A percentile compares a stretch with the other conserved stretches of the same genome.
These are phyloP conservation scores for Kitagawia praeruptora DNA, from an alignment of 129 eudicot species.

Conservation along the genomic window DNA sequence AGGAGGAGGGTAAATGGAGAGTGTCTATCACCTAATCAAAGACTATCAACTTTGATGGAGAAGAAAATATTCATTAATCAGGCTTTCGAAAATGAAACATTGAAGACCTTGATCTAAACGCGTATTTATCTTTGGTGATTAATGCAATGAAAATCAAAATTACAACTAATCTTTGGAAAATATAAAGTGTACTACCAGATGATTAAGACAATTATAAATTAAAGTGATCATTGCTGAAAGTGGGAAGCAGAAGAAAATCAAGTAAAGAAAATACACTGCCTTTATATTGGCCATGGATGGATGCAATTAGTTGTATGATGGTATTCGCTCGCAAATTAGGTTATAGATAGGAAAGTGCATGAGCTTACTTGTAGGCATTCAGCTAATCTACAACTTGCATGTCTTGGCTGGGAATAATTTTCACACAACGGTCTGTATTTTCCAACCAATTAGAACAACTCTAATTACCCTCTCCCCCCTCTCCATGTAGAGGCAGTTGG, in stretches of 20 bases:
- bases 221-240: background rate
- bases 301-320: too few species aligned
- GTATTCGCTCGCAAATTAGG: background rate
- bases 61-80: background rate
- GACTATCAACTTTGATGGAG: background rate
- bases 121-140: background rate
- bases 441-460: background rate
- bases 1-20: background rate
- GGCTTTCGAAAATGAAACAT: background rate
- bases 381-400: background rate
- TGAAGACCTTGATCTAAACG: background rate
- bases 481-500: constrained; percentile 12
- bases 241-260: background rate
- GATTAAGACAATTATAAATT: too few species aligned
- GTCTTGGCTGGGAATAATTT: background rate
- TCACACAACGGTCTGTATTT: background rate
- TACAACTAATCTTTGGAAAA: background rate
- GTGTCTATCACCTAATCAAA: background rate
- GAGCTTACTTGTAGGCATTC: too few species aligned
- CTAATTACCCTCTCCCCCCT: background rate
- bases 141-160: background rate
- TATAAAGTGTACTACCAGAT: too few species aligned
- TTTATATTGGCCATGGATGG: too few species aligned
- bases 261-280: background rate
- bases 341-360: background rate